Evolutionary conservation across 2,329 filamentous ascomycete genomes (phyloP).

Genomic region (Alternaria sp.): DNA sequence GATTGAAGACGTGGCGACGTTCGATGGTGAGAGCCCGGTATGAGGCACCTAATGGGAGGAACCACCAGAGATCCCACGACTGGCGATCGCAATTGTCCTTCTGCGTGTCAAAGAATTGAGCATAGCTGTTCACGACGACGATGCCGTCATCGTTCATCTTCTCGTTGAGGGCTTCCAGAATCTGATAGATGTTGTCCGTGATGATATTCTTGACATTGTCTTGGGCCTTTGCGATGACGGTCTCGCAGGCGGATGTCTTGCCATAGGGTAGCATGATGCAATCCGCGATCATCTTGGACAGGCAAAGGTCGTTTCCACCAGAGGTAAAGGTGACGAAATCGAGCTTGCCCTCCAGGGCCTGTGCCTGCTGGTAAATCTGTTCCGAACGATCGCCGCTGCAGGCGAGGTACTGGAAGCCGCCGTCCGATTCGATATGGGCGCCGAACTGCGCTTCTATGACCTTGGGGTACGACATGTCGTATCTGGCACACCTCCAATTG

Average conservation of each 20-base stretch:
- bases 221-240: conserved; percentile 4
- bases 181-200: background rate
- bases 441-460: conserved; percentile 7
- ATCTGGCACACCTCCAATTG: conserved; percentile 4
- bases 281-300: background rate
- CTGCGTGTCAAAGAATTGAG: conserved; percentile 1
- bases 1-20: conserved; percentile 5
- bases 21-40: conserved; percentile 1
- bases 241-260: conserved; percentile 1
- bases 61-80: conserved; percentile 1
- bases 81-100: conserved; percentile 1
- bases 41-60: background rate
- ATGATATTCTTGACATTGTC: conserved; percentile 3
- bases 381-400: conserved; percentile 8
- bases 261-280: conserved; percentile 7
- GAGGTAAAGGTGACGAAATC: conserved; percentile 7
- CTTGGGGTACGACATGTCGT: conserved; percentile 5
- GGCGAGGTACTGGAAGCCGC: conserved; percentile 7
- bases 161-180: conserved; percentile 4
- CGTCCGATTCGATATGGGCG: conserved; percentile 2
- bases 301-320: conserved; percentile 2
- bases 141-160: conserved; percentile 7
- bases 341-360: conserved; percentile 1
- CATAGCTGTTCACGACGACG: conserved; percentile 3
- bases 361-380: background rate